Conservation (phyloP, 768 basidiomycete genomes). For the Peribolospora kevripleyi region DNA sequence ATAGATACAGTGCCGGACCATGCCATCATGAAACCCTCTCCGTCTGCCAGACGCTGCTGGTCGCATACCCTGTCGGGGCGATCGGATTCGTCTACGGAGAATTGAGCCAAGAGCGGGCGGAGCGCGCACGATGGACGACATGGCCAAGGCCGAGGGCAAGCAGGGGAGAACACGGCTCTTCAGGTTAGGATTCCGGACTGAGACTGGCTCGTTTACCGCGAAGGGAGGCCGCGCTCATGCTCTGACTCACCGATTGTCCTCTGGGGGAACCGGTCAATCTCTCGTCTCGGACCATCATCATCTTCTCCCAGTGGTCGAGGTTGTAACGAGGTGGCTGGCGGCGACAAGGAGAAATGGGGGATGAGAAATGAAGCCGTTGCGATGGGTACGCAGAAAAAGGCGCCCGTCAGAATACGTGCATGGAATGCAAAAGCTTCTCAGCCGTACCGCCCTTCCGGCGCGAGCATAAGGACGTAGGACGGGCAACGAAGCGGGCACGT, state of each 20-base stretch:
- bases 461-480: not conserved
- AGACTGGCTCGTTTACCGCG: not conserved
- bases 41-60: constrained; percentile 49
- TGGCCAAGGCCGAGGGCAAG: not conserved
- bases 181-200: not conserved
- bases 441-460: not conserved
- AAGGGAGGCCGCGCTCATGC: not conserved
- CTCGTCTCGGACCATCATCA: constrained; percentile 85
- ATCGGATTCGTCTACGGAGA: constrained; percentile 34
- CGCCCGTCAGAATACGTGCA: not conserved
- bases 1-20: no score
- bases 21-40: constrained; percentile 21
- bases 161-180: not conserved
- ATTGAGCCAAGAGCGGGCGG: not conserved
- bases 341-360: not conserved
- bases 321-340: constrained; percentile 55
- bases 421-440: not conserved
- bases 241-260: constrained; percentile 50
- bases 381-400: not conserved
- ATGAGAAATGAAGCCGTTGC: not conserved
- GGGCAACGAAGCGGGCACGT: not conserved
- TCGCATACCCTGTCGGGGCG: constrained; percentile 45
- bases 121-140: not conserved
- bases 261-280: constrained; percentile 63
- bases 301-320: constrained; percentile 72